A percentile compares a stretch with the other conserved stretches of the same genome.
These are phyloP conservation scores for Metschnikowia similis DNA, from an alignment of 805 yeast genomes.

Conservation along the genomic window DNA sequence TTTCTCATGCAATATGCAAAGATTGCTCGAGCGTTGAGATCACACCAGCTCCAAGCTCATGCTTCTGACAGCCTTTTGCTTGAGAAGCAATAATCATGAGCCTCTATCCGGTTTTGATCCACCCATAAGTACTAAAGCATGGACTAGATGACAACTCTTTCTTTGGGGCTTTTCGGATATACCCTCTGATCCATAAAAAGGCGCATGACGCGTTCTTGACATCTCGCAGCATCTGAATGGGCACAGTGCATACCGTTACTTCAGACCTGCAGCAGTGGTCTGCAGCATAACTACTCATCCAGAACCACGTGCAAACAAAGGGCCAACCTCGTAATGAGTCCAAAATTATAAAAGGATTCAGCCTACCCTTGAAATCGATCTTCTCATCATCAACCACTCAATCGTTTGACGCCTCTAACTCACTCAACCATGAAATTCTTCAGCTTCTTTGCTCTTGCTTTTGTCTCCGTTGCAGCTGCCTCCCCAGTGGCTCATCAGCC, in stretches of 20 bases:
- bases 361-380: background rate
- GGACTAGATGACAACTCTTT: background rate
- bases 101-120: too few relatives aligned
- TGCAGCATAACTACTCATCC: background rate
- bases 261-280: background rate
- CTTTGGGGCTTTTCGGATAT: too few relatives aligned
- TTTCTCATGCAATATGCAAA: background rate
- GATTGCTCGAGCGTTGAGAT: background rate
- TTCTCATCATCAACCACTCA: constrained; percentile 1
- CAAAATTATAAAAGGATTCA: background rate
- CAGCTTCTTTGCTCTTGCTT: constrained; percentile 3
- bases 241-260: background rate
- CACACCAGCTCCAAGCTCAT: background rate
- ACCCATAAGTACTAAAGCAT: too few relatives aligned
- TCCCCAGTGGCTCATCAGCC: constrained; percentile 3
- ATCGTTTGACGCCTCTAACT: background rate
- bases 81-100: too few relatives aligned
- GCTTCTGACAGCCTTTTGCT: background rate
- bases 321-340: background rate
- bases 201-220: background rate
- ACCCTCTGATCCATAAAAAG: background rate
- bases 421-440: constrained; percentile 7
- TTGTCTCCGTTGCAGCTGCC: constrained; percentile 11
- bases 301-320: background rate
- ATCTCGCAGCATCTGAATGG: background rate